Evolutionary conservation across 2,329 filamentous ascomycete species (phyloP).

Genomic region (Stromatinia cepivora): DNA sequence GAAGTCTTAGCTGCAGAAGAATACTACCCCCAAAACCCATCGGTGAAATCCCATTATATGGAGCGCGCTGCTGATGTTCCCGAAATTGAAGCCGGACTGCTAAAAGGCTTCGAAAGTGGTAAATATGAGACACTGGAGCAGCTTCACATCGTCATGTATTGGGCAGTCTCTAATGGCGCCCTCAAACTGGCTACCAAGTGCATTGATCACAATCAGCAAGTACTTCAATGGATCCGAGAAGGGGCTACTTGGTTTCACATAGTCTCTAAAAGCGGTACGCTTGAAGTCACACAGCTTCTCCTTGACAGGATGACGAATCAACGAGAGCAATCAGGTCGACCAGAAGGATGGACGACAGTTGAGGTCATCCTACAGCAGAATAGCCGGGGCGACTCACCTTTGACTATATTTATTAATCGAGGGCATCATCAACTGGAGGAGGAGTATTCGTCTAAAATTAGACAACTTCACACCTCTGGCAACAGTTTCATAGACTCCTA

Average conservation of each 20-base stretch:
- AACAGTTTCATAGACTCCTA: not conserved
- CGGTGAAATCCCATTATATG: not conserved
- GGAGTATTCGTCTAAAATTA: not conserved
- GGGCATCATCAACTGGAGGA: not conserved
- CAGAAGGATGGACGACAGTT: not conserved
- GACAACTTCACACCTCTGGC: not conserved
- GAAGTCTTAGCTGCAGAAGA: not conserved
- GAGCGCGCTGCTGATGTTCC: not conserved
- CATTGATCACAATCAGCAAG: not conserved
- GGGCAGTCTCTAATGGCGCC: not conserved
- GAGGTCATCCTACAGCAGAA: not conserved
- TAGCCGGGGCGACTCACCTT: not conserved
- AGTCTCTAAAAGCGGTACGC: not conserved
- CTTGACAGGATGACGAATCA: not conserved
- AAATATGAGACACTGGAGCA: not conserved
- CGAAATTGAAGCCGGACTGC: not conserved
- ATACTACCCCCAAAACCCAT: not conserved
- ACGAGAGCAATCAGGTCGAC: not conserved
- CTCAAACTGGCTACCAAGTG: not conserved
- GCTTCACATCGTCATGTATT: not conserved
- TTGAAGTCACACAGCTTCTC: not conserved
- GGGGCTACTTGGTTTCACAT: not conserved
- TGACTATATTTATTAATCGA: not conserved
- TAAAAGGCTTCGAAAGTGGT: not conserved
- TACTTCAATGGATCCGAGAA: not conserved